Evolutionary conservation across 2,329 filamentous ascomycete genomes (phyloP).

Genomic region (Bipolaris zeicola): DNA sequence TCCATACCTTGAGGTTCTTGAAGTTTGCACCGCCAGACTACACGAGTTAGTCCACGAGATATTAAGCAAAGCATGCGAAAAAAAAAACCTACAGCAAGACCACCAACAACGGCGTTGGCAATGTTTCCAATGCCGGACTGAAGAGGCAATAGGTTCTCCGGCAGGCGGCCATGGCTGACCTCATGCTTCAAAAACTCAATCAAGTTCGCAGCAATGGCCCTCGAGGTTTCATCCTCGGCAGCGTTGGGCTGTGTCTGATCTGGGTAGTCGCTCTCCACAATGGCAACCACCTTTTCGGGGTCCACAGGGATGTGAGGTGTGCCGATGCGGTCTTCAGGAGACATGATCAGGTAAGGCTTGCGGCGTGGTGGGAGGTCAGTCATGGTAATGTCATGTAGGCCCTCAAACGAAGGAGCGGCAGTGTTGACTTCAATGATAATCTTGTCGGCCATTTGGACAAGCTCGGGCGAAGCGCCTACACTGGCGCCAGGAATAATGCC

Average conservation of each 20-base stretch:
- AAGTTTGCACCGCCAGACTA: conserved; percentile 73
- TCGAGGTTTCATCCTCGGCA: conserved; percentile 73
- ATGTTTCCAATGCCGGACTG: conserved; percentile 94
- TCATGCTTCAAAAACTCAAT: conserved; percentile 90
- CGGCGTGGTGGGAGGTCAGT: conserved; percentile 80
- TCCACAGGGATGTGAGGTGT: conserved; percentile 82
- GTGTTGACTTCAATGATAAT: conserved; percentile 95
- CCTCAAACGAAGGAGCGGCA: conserved; percentile 80
- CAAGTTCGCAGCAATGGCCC: conserved; percentile 75
- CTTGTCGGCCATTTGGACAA: conserved; percentile 91
- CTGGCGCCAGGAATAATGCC: conserved; percentile 87
- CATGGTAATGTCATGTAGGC: conserved; percentile 85
- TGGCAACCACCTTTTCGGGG: conserved; percentile 80
- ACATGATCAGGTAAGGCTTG: conserved; percentile 86
- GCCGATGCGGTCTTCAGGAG: conserved; percentile 84
- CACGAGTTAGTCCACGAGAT: conserved; percentile 1
- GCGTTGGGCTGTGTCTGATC: conserved; percentile 77
- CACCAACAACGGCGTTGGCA: conserved; percentile 87
- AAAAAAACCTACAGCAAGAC: conserved; percentile 60
- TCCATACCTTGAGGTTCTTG: conserved; percentile 89
- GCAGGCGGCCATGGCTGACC: conserved; percentile 76
- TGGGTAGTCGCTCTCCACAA: conserved; percentile 83
- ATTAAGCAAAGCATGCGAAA: too few relatives aligned
- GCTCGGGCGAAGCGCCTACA: conserved; percentile 82
- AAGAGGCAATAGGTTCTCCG: conserved; percentile 75